Conservation (phyloP, 345 rosid genomes). For the Acer campestre region DNA sequence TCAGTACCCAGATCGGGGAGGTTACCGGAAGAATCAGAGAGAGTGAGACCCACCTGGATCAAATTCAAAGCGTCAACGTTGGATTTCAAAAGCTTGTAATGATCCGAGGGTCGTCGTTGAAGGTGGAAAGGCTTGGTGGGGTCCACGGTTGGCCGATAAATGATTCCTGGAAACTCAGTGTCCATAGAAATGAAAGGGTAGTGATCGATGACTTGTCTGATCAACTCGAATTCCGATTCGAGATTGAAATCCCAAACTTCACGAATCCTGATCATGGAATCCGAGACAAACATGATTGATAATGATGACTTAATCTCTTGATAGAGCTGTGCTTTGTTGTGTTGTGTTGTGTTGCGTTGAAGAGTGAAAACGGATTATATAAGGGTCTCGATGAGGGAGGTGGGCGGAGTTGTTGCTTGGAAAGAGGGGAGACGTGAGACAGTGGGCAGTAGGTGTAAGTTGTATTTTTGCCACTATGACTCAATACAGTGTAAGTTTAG, state of each 20-base stretch:
- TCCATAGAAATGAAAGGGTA: conserved; percentile 85
- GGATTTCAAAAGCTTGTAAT: conserved; percentile 66
- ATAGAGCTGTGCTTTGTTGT: not conserved
- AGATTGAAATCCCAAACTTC: conserved; percentile 81
- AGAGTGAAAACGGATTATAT: not conserved
- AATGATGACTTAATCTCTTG: too few species aligned
- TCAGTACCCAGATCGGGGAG: conserved; percentile 59
- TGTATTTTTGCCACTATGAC: not conserved
- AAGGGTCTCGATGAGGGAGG: too few species aligned
- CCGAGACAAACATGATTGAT: not conserved
- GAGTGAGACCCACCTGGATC: conserved; percentile 87
- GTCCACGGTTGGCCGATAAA: conserved; percentile 40
- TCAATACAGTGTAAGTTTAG: not conserved
- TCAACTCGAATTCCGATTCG: conserved; percentile 62
- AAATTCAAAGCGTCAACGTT: conserved; percentile 80
- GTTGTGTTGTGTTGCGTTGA: not conserved
- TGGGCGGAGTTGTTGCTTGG: conserved; percentile 9
- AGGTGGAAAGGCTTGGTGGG: conserved; percentile 9
- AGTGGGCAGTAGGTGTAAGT: not conserved
- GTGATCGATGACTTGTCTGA: conserved; percentile 51
- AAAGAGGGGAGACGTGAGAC: not conserved
- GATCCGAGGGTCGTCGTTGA: conserved; percentile 52
- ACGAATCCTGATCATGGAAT: conserved; percentile 45
- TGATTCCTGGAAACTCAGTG: conserved; percentile 85
- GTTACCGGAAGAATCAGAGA: conserved; percentile 57